Base-by-base conservation (phyloP, 1,284 basidiomycete genomes). In the Ustilago sp. region DNA sequence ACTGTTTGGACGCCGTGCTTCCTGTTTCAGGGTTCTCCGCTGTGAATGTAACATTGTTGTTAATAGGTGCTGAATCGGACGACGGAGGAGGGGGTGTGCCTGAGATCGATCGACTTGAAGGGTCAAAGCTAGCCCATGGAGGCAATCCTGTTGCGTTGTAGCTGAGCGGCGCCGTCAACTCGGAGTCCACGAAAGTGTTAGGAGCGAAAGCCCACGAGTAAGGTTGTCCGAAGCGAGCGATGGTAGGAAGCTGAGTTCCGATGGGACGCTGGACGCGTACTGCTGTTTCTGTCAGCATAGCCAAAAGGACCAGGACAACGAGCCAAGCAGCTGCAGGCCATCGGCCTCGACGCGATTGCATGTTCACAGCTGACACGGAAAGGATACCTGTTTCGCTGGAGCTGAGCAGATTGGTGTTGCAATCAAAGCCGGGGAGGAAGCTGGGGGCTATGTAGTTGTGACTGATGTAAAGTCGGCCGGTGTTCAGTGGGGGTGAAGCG, bases 191-290 rank as follows among this genome's bases (percentile, higher is more conserved):
- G 39, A 85, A 84, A 11, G 83, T 84, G 54, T 77, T 57, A 11
- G 60, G 28, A 34, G 76, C 63, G 43, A 85, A 80, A 8, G 82
- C 69, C 81, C 81, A 84, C 8, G 71, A 61, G 45, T 76, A 85
- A 1, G 76, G 63, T 28, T 66, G 59, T 4, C 77, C 80, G 23
- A 68, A 75, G n/a, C 82, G 73, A 11, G 81, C 83, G 15, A 85
- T 74, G 28, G 36, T 51, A 17, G 82, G 83, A 23, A 80, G 74
- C 57, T 85, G 83, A 7, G 63, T 36, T 17, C 51, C 41, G 8
- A 82, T 60, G 17, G 81, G 74, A 35, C 64, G 66, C 15, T 70
- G 52, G 2, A 83, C 74, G 11, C 59, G 52, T 5, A 79, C 65
- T 3, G 59, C 76, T 8, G 72, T 71, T n/a, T 61, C 54, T 0